Evolutionary conservation across 805 yeast species (phyloP).

Genomic region (Zygoascus ofunaensis): DNA sequence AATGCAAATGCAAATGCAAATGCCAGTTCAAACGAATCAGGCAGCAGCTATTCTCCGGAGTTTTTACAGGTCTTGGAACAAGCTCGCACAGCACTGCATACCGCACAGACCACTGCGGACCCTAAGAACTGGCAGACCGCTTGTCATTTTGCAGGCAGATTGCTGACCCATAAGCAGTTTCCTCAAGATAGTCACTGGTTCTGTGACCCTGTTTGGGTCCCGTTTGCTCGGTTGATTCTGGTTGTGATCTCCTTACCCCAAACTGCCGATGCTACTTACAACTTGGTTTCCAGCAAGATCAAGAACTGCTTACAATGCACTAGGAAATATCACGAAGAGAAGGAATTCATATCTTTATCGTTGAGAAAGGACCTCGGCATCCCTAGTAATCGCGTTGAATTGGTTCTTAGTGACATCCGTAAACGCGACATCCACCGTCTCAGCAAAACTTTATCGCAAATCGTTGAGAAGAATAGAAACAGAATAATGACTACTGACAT

Average conservation of each 20-base stretch:
- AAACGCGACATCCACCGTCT: constrained; percentile 1
- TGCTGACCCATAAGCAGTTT: not conserved
- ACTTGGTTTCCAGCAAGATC: constrained; percentile 1
- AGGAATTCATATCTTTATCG: constrained; percentile 4
- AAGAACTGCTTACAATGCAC: constrained; percentile 12
- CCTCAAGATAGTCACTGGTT: constrained; percentile 11
- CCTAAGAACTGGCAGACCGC: constrained; percentile 1
- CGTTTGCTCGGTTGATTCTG: constrained; percentile 4
- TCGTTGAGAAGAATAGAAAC: too few relatives aligned
- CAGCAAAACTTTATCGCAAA: not conserved
- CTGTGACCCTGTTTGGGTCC: constrained; percentile 10
- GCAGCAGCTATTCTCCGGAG: too few relatives aligned
- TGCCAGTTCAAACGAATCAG: too few relatives aligned
- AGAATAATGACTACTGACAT: not conserved
- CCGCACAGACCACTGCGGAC: not conserved
- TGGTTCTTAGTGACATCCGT: constrained; percentile 1
- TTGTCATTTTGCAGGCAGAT: not conserved
- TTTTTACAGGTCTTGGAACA: not conserved
- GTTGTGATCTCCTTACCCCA: constrained; percentile 7
- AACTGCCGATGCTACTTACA: not conserved
- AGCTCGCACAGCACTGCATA: not conserved
- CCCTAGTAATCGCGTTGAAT: not conserved
- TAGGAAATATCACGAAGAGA: constrained; percentile 7
- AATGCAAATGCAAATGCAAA: too few relatives aligned
- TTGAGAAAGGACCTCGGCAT: constrained; percentile 2